These are phyloP conservation scores for Mortierella sp. DNA, from an alignment of 371 early-diverging fungal species.

Conservation along the genomic window DNA sequence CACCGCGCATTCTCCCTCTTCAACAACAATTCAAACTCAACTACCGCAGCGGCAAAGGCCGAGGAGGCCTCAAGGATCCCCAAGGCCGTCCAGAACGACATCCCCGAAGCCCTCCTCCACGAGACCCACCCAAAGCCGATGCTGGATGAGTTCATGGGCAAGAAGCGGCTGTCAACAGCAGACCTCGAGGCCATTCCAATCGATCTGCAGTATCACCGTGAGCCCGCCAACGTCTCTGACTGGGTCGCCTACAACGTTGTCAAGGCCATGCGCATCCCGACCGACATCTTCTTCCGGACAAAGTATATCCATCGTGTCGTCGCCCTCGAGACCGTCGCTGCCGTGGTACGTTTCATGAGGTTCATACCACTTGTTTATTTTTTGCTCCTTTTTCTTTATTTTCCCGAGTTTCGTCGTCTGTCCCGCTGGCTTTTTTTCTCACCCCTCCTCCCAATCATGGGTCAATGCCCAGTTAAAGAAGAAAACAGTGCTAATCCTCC, in stretches of 20 bases:
- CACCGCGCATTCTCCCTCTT: constrained; percentile 39
- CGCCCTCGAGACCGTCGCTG: constrained; percentile 89
- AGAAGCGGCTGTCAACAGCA: constrained; percentile 63
- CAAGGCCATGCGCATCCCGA: constrained; percentile 76
- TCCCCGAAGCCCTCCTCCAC: constrained; percentile 57
- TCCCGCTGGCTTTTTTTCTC: not conserved
- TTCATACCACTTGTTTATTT: constrained; percentile 14
- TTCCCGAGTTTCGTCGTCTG: not conserved
- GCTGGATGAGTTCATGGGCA: constrained; percentile 73
- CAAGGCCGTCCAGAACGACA: constrained; percentile 55
- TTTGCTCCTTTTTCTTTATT: constrained; percentile 1
- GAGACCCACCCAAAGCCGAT: constrained; percentile 74
- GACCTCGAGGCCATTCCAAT: constrained; percentile 77
- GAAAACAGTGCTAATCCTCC: not conserved
- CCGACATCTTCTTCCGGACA: constrained; percentile 84
- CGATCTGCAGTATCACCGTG: constrained; percentile 71
- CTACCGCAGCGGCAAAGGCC: not conserved
- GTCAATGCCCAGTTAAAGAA: not conserved
- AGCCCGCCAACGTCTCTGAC: constrained; percentile 73
- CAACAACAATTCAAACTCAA: not conserved
- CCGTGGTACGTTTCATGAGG: constrained; percentile 61
- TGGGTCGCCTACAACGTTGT: constrained; percentile 77
- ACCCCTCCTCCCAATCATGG: not conserved
- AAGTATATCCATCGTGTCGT: constrained; percentile 88
- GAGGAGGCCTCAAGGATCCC: constrained; percentile 22